These are phyloP conservation scores for Cladosporium phlei DNA, from an alignment of 2,329 filamentous ascomycete species.

Conservation along the genomic window DNA sequence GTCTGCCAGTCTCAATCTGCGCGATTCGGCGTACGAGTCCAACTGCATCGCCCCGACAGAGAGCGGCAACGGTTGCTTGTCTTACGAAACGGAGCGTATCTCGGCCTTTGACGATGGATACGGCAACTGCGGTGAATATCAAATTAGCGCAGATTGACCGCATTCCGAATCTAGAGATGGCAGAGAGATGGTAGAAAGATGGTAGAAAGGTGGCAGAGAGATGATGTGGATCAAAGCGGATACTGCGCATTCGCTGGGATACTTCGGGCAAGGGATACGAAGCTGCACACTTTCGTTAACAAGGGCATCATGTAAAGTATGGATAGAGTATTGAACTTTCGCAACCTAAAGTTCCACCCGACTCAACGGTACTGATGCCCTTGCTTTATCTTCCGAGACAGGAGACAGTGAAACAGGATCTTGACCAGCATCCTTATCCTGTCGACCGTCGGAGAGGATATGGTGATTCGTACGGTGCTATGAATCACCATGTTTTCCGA, in stretches of 20 bases:
- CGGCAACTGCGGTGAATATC: slow-evolving; percentile 3
- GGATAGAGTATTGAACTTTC: too few relatives aligned
- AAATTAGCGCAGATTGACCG: background rate
- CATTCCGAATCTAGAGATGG: background rate
- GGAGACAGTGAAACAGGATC: too few relatives aligned
- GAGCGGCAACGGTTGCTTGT: slow-evolving; percentile 2
- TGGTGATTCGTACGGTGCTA: too few relatives aligned
- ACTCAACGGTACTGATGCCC: too few relatives aligned
- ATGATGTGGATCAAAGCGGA: background rate
- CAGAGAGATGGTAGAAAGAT: background rate
- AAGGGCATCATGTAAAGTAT: too few relatives aligned
- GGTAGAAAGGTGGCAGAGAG: background rate
- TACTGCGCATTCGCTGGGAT: background rate
- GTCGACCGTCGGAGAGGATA: too few relatives aligned
- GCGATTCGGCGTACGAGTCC: slow-evolving; percentile 5
- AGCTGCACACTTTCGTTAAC: too few relatives aligned
- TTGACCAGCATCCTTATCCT: too few relatives aligned
- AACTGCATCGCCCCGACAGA: slow-evolving; percentile 3
- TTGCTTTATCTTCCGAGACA: too few relatives aligned
- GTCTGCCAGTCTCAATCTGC: slow-evolving; percentile 10
- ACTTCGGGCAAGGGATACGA: too few relatives aligned
- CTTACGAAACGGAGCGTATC: slow-evolving; percentile 11
- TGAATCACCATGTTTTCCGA: too few relatives aligned
- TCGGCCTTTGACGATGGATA: slow-evolving; percentile 6
- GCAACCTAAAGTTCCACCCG: too few relatives aligned